Evolutionary conservation across 495 filamentous ascomycete genomes (phyloP), one percentile per base, ranked within the genome.

Genomic region (Pseudomonodictys pantanalensis): DNA sequence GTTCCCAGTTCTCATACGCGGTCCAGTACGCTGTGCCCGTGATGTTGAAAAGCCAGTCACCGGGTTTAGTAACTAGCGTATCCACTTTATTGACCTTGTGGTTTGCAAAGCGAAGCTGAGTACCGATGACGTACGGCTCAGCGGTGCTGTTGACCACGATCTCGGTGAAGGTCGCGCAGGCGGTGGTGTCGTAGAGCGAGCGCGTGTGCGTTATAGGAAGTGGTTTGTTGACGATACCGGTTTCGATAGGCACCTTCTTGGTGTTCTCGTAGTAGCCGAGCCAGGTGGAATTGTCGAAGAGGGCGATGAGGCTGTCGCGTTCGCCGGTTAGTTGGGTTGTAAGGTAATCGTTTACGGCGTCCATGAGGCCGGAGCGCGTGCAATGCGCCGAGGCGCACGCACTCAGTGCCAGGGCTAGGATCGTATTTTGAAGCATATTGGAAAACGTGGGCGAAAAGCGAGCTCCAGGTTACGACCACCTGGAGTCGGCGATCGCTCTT

Each of bases 161-260:
- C 61, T 82, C 79, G 23, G 77, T 80, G 73, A 75, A 82, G 33
- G 78, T 80, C 8, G 76, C 76, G 73, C 79, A 82, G 17, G 69
- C 66, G 1, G 71, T 77, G 23, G 75, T 77, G 70, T 82, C 79
- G 67, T 73, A 70, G 53, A 69, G 65, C 64, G 68, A 72, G 41
- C 75, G 73, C 66, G 70, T 75, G 71, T 80, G 76, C 69, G 75
- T 76, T 47, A 80, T 72, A 50, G 66, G 65, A 60, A 80, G 61
- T 0, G 77, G 58, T 15, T 64, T 64, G 5, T 70, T 67, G 24
- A 81, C 56, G 41, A 79, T 74, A 17, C 74, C 71, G 12, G 62
- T 62, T 28, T 53, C 29, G 52, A 77, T 69, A 24, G 56, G 51
- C 0, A 69, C 46, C 46, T 72, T 70, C 30, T 69, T 67, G 23